Base-by-base conservation (phyloP, 192 early-diverging fungal genomes). In the Entomortierella parvispora region DNA sequence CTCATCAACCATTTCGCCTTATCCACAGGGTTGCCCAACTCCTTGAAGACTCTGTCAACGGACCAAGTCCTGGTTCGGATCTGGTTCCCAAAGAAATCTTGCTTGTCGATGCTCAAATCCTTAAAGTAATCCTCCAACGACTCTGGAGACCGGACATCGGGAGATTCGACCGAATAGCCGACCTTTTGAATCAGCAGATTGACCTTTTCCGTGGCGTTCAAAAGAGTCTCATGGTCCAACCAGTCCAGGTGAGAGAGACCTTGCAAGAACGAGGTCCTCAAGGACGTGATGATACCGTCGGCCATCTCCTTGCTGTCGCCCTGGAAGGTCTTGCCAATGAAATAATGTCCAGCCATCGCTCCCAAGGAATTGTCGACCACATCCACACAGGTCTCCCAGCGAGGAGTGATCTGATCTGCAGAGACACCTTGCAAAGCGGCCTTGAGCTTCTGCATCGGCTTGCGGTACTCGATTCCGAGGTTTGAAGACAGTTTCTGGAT, bases 81-180 rank as follows among this genome's bases (percentile, higher is more conserved):
- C 42, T 87, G 82, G 62, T 92, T 92, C 44, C 88, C 85, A 80
- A 90, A 92, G 66, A 86, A 93, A 1, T 72, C 66, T 0, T 54
- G 46, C 15, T 65, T 63, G 8, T 83, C 58, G 18, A 91, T 80
- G 1, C 57, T 69, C 29, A 93, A 32, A 28, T 83, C 80, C 49
- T 72, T 67, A 69, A 87, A 85, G 56, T 90, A 90, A 0, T 79
- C 67, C 12, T 76, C 79, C 18, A 93, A 62, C 2, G 76, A 62
- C 11, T 71, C 49, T 8, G 84, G 68, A 25, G 75, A 79, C 28
- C 72, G 52, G 6, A 88, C 48, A 68, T 94, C 85, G n/a, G 83
- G 83, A 1, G 90, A 81, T 58, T 85, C 82, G 23, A 81, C 74
- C 6, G 86, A 89, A 53, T 88, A 93, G 7, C 87, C 92, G 54